Evolutionary conservation across 495 filamentous ascomycete genomes (phyloP).

Genomic region (Aspergillus mulundensis): DNA sequence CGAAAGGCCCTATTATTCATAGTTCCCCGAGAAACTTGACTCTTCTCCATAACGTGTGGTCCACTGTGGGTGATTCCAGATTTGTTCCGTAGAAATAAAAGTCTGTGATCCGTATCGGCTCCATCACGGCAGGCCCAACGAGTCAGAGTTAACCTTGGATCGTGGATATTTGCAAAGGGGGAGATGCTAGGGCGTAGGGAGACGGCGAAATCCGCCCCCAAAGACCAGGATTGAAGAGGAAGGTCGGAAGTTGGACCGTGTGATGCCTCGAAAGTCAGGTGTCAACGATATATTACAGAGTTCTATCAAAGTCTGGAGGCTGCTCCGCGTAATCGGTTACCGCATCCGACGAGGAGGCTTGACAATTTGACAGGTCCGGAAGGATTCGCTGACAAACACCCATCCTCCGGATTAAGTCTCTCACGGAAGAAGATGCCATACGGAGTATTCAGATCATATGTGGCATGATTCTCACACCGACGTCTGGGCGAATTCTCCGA

Average conservation of each 20-base stretch:
- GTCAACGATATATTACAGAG: neutral
- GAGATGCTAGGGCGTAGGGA: neutral
- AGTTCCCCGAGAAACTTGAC: neutral
- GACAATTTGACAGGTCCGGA: neutral
- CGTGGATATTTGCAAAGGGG: slow-evolving; percentile 1
- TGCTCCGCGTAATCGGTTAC: neutral
- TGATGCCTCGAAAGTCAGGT: neutral
- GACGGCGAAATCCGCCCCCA: slow-evolving; percentile 14
- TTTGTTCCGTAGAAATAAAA: neutral
- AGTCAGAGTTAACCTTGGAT: neutral
- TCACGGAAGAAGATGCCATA: neutral
- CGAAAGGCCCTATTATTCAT: neutral
- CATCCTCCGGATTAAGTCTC: neutral
- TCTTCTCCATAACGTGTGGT: slow-evolving; percentile 5
- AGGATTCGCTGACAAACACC: neutral
- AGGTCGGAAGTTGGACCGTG: neutral
- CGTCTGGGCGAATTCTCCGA: neutral
- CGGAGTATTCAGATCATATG: neutral
- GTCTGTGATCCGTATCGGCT: neutral
- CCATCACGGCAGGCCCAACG: slow-evolving; percentile 2
- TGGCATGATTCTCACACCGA: neutral
- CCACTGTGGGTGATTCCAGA: slow-evolving; percentile 6
- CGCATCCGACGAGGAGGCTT: neutral
- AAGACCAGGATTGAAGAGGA: neutral
- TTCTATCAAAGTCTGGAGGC: neutral